Base-by-base conservation (phyloP, 1,139 yeast species). In the Yamadazyma triangularis region DNA sequence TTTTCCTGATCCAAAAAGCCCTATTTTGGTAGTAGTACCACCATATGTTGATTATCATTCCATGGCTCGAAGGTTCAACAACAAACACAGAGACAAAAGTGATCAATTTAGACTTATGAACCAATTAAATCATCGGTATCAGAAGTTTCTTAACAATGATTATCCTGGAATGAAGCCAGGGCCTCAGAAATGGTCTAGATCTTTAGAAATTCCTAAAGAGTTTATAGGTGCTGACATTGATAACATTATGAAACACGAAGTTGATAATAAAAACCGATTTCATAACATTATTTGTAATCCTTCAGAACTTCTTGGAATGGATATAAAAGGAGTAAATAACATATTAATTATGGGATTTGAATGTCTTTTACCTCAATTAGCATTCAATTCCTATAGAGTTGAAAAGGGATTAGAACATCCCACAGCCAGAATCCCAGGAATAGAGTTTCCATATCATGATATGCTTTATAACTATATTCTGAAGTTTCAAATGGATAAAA, bases 371-470 rank as follows among this genome's bases (percentile, higher is more conserved):
- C 20, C 20, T 18, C 8, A 18, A 18, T 18, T 18, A 18, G 20
- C 20, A 18, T 6, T 9, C 6, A 18, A 7, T 18, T 18, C 20
- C 9, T 18, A 18, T 18, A n/a, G n/a, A n/a, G 9, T 9, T 18
- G 6, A 6, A 7, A 18, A 18, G 9, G 20, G 9, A 7, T 18
- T 18, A 18, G n/a, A n/a, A n/a, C n/a, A n/a, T n/a, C n/a, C n/a
- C n/a, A 18, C 20, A 18, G 6, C 20, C 8, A 6, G 8, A 18
- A 32, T 49, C 5, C 30, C 50, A 1, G 63, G 62, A 13, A 37
- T 57, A 7, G 33, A 38, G n/a, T 48, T 52, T 24, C 60, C 63
- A 2, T 33, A 41, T 21, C 42, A 43, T 25, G 61, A 57, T 35
- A 41, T 58, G 26, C 33, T 42, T n/a, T 30, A 35, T 13, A 47